Evolutionary conservation across 2,329 filamentous ascomycete genomes (phyloP), one percentile per base, ranked within the genome.

Genomic region (Calonectria hawksworthii): DNA sequence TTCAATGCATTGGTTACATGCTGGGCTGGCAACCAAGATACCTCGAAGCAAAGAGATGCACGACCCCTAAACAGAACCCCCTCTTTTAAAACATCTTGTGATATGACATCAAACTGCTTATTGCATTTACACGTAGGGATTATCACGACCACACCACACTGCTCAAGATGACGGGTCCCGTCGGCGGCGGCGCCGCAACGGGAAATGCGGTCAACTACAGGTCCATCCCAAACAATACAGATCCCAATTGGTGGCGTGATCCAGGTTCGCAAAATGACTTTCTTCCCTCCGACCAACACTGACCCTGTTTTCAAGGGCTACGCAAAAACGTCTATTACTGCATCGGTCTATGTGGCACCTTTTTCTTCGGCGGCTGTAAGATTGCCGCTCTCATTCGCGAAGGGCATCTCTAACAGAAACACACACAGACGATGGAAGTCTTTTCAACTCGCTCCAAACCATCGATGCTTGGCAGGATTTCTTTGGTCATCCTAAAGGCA

Each of bases 381-480:
- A 10, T 11, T 30, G 38, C 5, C 32, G 30, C 28, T 26, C 18
- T 21, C 3, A 5, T 18, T 7, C 4, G 9, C 18, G 21, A 18
- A 11, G 18, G 26, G 16, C n/a, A 23, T 4, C 16, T 11, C 38
- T 64, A 23, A 64, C 23, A 28, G 11, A 21, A n/a, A n/a, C n/a
- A n/a, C n/a, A n/a, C 26, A 16, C 41, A 64, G 61, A 64, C 47
- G 61, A 64, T 47, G 23, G 61, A 14, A 64, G 61, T 21, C 61
- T 64, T 28, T 64, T 64, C 61, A 64, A 64, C 23, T 23, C 23
- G 3, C 38, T 64, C 3, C 61, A 64, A 11, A 64, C 61, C 16
- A 47, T 64, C 16, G 61, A 64, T 44, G 61, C 61, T 14, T 64
- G 61, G 61, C 61, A 64, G 32, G 61, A 64, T n/a, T 64, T 64